Evolutionary conservation across 164 flowering plant species (phyloP).

Genomic region (Annona cherimola): DNA sequence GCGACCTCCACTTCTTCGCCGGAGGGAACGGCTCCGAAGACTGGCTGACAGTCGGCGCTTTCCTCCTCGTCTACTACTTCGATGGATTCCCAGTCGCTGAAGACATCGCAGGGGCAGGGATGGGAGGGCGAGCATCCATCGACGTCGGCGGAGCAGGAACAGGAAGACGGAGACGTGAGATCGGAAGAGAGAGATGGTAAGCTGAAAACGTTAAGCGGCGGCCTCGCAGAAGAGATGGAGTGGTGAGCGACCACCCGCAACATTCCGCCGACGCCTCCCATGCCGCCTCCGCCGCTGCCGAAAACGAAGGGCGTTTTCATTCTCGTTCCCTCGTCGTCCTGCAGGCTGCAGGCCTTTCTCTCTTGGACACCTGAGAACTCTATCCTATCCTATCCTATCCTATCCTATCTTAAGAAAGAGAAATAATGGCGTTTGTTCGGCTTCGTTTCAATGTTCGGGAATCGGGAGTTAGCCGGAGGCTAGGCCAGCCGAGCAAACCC

Average conservation of each 20-base stretch:
- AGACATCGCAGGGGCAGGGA: neutral
- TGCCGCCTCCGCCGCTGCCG: constrained; percentile 23
- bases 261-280: constrained; percentile 15
- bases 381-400: too few species aligned
- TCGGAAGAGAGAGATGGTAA: constrained; percentile 13
- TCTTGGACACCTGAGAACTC: too few species aligned
- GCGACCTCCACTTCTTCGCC: constrained; percentile 46
- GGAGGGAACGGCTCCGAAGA: constrained; percentile 55
- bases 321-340: too few species aligned
- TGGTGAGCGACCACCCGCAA: constrained; percentile 11
- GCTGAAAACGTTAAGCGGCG: constrained; percentile 8
- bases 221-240: constrained; percentile 17
- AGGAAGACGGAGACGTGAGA: constrained; percentile 11
- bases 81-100: constrained; percentile 48
- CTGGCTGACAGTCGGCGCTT: constrained; percentile 17
- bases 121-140: constrained; percentile 13
- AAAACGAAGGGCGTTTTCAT: too few species aligned
- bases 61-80: constrained; percentile 18
- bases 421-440: too few species aligned
- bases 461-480: too few species aligned
- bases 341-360: too few species aligned
- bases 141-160: constrained; percentile 1
- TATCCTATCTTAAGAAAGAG: too few species aligned
- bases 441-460: too few species aligned
- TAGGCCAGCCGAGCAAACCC: too few species aligned